A percentile compares a stretch with the other conserved stretches of the same genome.
Evolutionary conservation across 2,329 filamentous ascomycete genomes (phyloP).

Genomic region (Aspergillus sp.): DNA sequence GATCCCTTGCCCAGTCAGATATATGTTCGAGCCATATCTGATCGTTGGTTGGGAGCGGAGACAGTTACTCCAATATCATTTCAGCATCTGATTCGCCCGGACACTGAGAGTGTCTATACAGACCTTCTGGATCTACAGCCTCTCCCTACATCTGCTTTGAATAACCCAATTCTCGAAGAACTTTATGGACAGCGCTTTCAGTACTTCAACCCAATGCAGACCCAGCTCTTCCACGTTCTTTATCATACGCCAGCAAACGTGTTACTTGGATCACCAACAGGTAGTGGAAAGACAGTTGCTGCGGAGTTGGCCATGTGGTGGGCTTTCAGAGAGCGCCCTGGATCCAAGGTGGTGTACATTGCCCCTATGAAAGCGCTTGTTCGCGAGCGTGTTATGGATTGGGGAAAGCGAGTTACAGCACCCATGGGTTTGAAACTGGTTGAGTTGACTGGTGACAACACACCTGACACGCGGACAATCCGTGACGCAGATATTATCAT

Average conservation of each 20-base stretch:
- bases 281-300: slow-evolving; percentile 95
- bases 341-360: slow-evolving; percentile 97
- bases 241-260: slow-evolving; percentile 93
- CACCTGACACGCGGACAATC: slow-evolving; percentile 93
- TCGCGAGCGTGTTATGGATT: slow-evolving; percentile 93
- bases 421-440: slow-evolving; percentile 88
- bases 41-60: slow-evolving; percentile 94
- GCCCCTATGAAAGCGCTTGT: slow-evolving; percentile 99
- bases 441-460: slow-evolving; percentile 96
- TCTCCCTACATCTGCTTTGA: slow-evolving; percentile 78
- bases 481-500: slow-evolving; percentile 96
- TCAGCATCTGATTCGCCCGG: slow-evolving; percentile 93
- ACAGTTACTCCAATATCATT: slow-evolving; percentile 95
- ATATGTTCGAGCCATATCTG: slow-evolving; percentile 90
- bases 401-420: slow-evolving; percentile 76
- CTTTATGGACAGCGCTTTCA: slow-evolving; percentile 87
- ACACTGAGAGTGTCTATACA: slow-evolving; percentile 96
- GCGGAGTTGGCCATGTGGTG: slow-evolving; percentile 99
- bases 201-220: slow-evolving; percentile 99
- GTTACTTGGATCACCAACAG: slow-evolving; percentile 89
- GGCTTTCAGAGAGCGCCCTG: slow-evolving; percentile 91
- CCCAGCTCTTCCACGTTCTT: slow-evolving; percentile 94
- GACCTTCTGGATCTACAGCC: slow-evolving; percentile 91
- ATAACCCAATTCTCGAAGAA: slow-evolving; percentile 83
- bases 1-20: slow-evolving; percentile 95